A percentile compares a stretch with the other conserved stretches of the same genome.
phyloP scores from a whole-genome alignment of 106 monocot genomes.

The Acanthochlamys bracteata region DNA sequence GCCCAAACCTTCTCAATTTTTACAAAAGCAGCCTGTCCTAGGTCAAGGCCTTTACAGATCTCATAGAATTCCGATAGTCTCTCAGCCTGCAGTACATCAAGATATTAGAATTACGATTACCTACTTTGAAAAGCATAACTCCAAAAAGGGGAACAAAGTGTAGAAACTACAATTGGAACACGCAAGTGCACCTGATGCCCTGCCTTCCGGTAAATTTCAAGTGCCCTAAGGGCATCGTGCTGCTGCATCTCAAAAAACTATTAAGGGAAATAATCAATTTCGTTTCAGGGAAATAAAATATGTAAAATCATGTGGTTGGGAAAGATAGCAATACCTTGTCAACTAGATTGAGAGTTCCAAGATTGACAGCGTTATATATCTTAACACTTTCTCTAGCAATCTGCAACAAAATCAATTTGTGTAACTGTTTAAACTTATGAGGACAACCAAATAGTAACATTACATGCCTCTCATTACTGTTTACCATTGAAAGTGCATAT shows the following conservation, averaged over 20 bases:
- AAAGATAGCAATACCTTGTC: conserved; percentile 33
- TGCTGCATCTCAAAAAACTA: conserved; percentile 85
- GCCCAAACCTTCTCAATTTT: conserved; percentile 34
- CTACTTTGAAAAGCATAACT: neutral
- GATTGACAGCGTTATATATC: conserved; percentile 59
- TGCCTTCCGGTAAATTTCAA: conserved; percentile 63
- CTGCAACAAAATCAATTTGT: conserved; percentile 16
- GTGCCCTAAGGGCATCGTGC: conserved; percentile 62
- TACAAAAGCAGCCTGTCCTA: conserved; percentile 24
- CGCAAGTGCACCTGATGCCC: conserved; percentile 37
- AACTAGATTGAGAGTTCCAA: conserved; percentile 54
- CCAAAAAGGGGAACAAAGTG: neutral
- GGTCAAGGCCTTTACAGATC: conserved; percentile 33
- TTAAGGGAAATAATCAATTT: conserved; percentile 1
- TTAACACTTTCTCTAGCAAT: conserved; percentile 58
- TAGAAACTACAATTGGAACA: neutral
- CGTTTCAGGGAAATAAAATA: neutral
- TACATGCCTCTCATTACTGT: conserved; percentile 8
- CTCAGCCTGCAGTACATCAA: conserved; percentile 22
- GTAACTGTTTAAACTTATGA: neutral
- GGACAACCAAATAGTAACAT: neutral
- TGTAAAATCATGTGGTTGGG: neutral
- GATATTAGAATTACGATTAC: neutral
- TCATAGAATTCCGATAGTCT: conserved; percentile 48
- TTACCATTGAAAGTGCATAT: conserved; percentile 71